phyloP scores from a whole-genome alignment of 306 rosid genomes.

The Geum urbanum region DNA sequence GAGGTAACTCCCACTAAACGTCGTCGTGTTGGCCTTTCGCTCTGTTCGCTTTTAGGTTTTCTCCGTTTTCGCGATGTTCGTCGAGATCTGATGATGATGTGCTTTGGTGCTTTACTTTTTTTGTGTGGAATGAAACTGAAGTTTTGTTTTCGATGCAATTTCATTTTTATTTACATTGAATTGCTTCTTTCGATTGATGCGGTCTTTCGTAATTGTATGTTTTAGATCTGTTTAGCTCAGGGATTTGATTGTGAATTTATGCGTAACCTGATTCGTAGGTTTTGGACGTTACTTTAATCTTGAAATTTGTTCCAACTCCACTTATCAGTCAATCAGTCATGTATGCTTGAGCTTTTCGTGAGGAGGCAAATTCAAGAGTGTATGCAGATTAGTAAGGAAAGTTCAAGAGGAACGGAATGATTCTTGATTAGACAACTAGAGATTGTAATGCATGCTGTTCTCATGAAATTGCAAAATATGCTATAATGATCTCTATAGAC shows the following conservation, averaged over 20 bases:
- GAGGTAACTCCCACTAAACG: conserved; percentile 29
- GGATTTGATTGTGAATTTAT: background rate
- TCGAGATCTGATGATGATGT: conserved; percentile 11
- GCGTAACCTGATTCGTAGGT: background rate
- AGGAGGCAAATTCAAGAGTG: background rate
- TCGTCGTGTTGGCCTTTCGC: conserved; percentile 41
- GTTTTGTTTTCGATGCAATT: too few species aligned
- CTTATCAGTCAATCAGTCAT: too few species aligned
- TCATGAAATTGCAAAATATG: background rate
- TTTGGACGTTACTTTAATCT: background rate
- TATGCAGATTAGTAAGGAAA: background rate
- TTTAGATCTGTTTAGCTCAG: conserved; percentile 4
- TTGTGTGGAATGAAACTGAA: background rate
- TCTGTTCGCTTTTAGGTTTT: background rate
- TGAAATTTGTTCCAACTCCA: background rate
- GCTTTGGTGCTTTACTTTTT: background rate
- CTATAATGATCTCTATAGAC: background rate
- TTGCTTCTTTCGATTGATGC: background rate
- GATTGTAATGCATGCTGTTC: background rate
- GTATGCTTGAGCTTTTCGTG: background rate
- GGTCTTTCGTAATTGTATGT: background rate
- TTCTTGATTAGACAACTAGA: background rate
- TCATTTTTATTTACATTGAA: background rate
- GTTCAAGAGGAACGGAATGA: background rate
- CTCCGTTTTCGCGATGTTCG: background rate